Percentiles rank a stretch among this genome's conserved stretches.
Evolutionary conservation across 176 grass and related monocot species (phyloP).

Genomic region (Eremochloa ophiuroides): DNA sequence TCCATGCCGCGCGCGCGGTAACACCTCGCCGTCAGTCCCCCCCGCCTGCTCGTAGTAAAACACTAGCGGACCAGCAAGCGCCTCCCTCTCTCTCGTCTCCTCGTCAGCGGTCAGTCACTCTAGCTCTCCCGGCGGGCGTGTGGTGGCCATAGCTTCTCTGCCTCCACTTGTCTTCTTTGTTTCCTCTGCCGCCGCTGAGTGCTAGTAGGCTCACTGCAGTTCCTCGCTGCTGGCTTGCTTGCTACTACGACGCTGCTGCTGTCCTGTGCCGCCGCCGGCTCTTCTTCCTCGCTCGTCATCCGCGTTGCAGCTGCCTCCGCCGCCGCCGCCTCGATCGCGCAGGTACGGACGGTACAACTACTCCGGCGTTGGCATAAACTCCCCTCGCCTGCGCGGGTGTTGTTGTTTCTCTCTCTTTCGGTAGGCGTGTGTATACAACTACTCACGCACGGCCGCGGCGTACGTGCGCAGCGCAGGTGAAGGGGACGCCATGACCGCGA

Average conservation of each 20-base stretch:
- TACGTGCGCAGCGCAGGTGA: background rate
- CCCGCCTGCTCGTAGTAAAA: background rate
- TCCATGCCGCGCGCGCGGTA: background rate
- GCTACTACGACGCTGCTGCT: background rate
- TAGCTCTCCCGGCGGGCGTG: constrained; percentile 8
- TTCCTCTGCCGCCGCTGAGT: background rate
- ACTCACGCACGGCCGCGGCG: too few relatives aligned
- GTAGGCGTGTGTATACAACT: too few relatives aligned
- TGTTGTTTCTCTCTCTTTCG: too few relatives aligned
- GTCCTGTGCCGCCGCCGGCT: too few relatives aligned
- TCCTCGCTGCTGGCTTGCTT: background rate
- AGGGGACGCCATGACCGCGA: constrained; percentile 41
- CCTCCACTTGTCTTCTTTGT: background rate
- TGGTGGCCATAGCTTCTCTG: constrained; percentile 9
- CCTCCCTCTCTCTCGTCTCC: background rate
- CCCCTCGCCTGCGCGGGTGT: too few relatives aligned
- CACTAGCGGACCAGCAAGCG: constrained; percentile 14
- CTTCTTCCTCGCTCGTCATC: too few relatives aligned
- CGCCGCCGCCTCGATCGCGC: background rate
- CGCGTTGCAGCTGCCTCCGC: background rate
- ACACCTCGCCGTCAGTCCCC: background rate
- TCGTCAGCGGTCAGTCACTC: background rate
- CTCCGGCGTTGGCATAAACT: background rate
- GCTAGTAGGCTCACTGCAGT: background rate
- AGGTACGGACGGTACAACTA: background rate